A percentile compares a stretch with the other conserved stretches of the same genome.
Conservation (phyloP, 2,329 filamentous ascomycete species). For the Penicillium olsonii region DNA sequence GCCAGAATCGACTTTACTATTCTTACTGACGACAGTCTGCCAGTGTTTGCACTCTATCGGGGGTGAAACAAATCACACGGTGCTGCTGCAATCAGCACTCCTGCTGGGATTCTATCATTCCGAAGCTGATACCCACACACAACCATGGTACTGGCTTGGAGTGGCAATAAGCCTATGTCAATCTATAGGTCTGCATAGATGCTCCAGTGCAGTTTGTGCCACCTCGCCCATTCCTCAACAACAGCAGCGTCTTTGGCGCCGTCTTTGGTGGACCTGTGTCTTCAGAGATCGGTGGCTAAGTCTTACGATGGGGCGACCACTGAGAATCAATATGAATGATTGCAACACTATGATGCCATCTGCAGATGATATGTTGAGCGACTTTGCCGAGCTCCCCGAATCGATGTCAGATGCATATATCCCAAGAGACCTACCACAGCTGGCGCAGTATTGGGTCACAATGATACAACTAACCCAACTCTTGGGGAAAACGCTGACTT, state of each 20-base stretch:
- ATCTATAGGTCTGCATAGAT: constrained; percentile 46
- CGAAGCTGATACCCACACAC: constrained; percentile 43
- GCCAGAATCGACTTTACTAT: constrained; percentile 9
- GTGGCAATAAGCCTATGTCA: constrained; percentile 47
- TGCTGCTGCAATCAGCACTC: constrained; percentile 47
- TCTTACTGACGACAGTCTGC: not conserved
- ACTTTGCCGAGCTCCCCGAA: constrained; percentile 16
- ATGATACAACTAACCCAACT: constrained; percentile 28
- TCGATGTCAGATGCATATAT: constrained; percentile 16
- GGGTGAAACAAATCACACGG: constrained; percentile 12
- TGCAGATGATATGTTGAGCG: constrained; percentile 28
- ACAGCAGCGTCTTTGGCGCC: constrained; percentile 36
- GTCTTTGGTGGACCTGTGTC: constrained; percentile 46
- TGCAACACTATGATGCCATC: constrained; percentile 38
- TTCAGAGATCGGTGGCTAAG: constrained; percentile 46
- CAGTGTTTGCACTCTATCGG: constrained; percentile 7
- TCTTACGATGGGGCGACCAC: constrained; percentile 41
- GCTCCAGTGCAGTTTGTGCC: constrained; percentile 15
- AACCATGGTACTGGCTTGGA: constrained; percentile 52
- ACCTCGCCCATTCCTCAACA: constrained; percentile 23
- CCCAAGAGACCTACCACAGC: constrained; percentile 21
- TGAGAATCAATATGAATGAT: constrained; percentile 42
- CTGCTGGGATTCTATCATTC: constrained; percentile 48
- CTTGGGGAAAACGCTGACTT: constrained; percentile 26
- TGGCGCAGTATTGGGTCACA: constrained; percentile 30